A percentile compares a stretch with the other conserved stretches of the same genome.
These are phyloP conservation scores for Sphaerulina populicola DNA, from an alignment of 2,329 filamentous ascomycete genomes.

Conservation along the genomic window DNA sequence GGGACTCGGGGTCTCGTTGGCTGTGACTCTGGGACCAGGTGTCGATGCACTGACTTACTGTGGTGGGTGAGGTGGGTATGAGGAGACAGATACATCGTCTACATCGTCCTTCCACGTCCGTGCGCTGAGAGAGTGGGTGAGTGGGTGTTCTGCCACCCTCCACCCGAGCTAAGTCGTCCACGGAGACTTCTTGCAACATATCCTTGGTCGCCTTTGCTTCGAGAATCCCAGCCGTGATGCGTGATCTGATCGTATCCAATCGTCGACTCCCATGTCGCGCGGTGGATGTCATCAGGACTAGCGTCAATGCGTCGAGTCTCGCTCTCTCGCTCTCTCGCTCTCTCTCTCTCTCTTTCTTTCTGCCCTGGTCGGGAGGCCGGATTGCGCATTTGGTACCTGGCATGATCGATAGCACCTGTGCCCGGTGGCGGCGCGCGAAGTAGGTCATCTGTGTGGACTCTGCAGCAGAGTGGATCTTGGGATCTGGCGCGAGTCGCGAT, in stretches of 20 bases:
- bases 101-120: too few species aligned
- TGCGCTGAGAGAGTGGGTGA: too few species aligned
- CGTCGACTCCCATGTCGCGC: not conserved
- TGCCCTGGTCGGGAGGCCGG: constrained; percentile 14
- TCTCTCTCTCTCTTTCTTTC: not conserved
- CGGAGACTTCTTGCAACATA: not conserved
- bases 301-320: constrained; percentile 1
- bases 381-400: constrained; percentile 20
- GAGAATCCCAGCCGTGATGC: not conserved
- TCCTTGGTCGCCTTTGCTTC: not conserved
- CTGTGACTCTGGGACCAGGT: constrained; percentile 1
- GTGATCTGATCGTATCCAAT: not conserved
- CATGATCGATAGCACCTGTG: constrained; percentile 21
- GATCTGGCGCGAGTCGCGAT: constrained; percentile 17
- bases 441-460: constrained; percentile 14
- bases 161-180: constrained; percentile 4
- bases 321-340: not conserved
- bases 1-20: constrained; percentile 5
- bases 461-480: constrained; percentile 12
- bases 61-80: constrained; percentile 6
- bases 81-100: not conserved
- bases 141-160: not conserved
- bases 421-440: constrained; percentile 16
- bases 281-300: not conserved
- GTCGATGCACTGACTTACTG: constrained; percentile 5